These are phyloP conservation scores for Tagetes patula DNA, from an alignment of 129 eudicot species.

Conservation along the genomic window DNA sequence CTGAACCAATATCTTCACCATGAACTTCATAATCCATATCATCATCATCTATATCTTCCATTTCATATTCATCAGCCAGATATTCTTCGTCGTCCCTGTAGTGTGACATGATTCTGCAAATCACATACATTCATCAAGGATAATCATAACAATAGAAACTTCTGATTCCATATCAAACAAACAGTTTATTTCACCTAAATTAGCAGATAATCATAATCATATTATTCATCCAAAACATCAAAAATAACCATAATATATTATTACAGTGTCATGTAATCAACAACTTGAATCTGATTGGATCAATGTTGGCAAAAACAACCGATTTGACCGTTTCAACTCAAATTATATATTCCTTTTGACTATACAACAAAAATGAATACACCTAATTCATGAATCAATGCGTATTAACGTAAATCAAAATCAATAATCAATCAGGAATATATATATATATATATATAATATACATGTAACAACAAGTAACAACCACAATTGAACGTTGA, in stretches of 20 bases:
- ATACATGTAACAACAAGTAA: background rate
- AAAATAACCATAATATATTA: background rate
- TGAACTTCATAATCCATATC: slow-evolving; percentile 61
- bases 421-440: background rate
- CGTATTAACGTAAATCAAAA: background rate
- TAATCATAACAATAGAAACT: background rate
- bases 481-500: background rate
- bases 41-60: slow-evolving; percentile 73
- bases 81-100: slow-evolving; percentile 56
- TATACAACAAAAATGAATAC: background rate
- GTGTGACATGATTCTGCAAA: slow-evolving; percentile 64
- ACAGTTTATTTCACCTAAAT: background rate
- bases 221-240: background rate
- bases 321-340: slow-evolving; percentile 10
- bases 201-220: background rate
- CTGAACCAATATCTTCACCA: slow-evolving; percentile 58
- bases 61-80: slow-evolving; percentile 73
- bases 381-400: background rate
- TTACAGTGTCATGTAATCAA: background rate
- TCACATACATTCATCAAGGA: slow-evolving; percentile 24
- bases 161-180: background rate
- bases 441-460: background rate
- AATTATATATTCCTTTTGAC: slow-evolving; percentile 2
- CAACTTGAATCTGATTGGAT: background rate
- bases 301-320: background rate